These are phyloP conservation scores for Fonsecaea multimorphosa DNA, from an alignment of 2,329 filamentous ascomycete genomes.

Conservation along the genomic window DNA sequence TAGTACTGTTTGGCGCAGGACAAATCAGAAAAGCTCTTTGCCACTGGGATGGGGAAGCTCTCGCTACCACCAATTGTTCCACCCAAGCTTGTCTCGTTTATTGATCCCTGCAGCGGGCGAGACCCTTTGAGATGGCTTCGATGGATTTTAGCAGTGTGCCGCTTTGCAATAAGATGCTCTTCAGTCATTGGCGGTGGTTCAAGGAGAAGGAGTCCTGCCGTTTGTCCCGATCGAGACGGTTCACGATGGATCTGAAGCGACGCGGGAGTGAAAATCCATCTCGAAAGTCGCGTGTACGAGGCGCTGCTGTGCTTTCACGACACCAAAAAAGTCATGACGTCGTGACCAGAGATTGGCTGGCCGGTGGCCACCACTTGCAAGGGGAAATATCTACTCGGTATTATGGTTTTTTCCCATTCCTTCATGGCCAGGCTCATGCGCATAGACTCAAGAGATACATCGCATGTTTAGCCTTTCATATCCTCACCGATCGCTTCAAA, in stretches of 20 bases:
- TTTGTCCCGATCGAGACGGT: not conserved
- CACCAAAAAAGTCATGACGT: slow-evolving; percentile 31
- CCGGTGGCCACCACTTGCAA: not conserved
- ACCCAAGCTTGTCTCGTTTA: slow-evolving; percentile 4
- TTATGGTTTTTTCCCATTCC: not conserved
- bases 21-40: not conserved
- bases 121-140: slow-evolving; percentile 1
- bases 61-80: not conserved
- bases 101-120: slow-evolving; percentile 3
- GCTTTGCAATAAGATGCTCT: not conserved
- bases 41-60: not conserved
- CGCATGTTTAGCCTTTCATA: not conserved
- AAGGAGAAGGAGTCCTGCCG: not conserved
- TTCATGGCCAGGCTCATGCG: not conserved
- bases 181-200: not conserved
- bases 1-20: not conserved
- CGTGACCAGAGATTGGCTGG: slow-evolving; percentile 16
- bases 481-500: not conserved
- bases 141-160: slow-evolving; percentile 3
- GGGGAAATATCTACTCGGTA: not conserved
- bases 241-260: not conserved
- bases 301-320: not conserved
- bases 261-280: not conserved
- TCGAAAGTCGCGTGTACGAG: not conserved
- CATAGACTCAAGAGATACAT: not conserved